phyloP scores from a whole-genome alignment of 2,329 filamentous ascomycete genomes.

The Aphanoascus verrucosus region DNA sequence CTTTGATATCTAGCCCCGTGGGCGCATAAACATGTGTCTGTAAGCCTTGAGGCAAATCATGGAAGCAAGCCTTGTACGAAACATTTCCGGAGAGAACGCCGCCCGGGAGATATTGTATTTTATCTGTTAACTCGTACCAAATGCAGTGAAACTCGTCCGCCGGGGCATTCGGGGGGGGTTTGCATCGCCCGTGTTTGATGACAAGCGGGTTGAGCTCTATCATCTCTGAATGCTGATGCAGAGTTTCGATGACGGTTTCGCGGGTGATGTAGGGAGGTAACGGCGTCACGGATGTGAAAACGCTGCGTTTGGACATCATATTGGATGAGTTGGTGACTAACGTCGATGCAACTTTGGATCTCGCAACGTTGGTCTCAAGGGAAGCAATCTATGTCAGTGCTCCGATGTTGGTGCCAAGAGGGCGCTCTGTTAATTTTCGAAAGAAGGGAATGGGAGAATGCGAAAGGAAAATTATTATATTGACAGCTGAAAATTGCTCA shows the following conservation, averaged over 20 bases:
- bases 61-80: conserved; percentile 69
- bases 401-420: too few relatives aligned
- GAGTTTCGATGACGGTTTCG: conserved; percentile 59
- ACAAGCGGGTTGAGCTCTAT: conserved; percentile 82
- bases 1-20: conserved; percentile 66
- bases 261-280: conserved; percentile 59
- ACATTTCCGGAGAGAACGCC: conserved; percentile 55
- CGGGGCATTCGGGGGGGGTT: conserved; percentile 54
- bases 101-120: conserved; percentile 63
- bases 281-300: conserved; percentile 69
- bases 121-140: conserved; percentile 75
- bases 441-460: too few relatives aligned
- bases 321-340: neutral
- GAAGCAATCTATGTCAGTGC: too few relatives aligned
- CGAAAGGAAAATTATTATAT: too few relatives aligned
- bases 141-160: conserved; percentile 59
- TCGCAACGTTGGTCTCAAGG: too few relatives aligned
- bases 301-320: conserved; percentile 57
- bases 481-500: too few relatives aligned
- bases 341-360: neutral
- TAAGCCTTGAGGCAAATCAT: conserved; percentile 60
- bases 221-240: conserved; percentile 71
- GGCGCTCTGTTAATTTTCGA: too few relatives aligned
- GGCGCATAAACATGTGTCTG: conserved; percentile 79
- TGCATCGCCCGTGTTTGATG: conserved; percentile 57